These are phyloP conservation scores for Geotrichum europaeum DNA, from an alignment of 1,139 yeast genomes.

Conservation along the genomic window DNA sequence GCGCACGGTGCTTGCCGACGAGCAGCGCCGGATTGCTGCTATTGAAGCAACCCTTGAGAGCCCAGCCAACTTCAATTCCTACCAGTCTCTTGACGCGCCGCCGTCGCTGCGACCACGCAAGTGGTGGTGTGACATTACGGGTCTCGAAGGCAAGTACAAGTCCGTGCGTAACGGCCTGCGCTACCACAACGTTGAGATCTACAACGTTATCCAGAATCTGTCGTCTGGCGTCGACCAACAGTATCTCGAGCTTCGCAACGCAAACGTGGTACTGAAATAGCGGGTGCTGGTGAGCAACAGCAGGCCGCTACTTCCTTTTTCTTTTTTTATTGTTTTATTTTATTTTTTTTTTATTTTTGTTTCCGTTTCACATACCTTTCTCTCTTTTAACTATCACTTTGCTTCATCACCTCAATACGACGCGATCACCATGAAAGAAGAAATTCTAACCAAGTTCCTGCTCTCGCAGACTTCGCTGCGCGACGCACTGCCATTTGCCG, in stretches of 20 bases:
- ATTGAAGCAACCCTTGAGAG: slow-evolving; percentile 5
- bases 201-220: slow-evolving; percentile 69
- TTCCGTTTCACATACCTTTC: background rate
- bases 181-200: slow-evolving; percentile 79
- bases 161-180: slow-evolving; percentile 72
- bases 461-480: slow-evolving; percentile 22
- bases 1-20: slow-evolving; percentile 73
- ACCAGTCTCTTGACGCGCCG: slow-evolving; percentile 61
- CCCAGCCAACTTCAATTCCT: slow-evolving; percentile 15
- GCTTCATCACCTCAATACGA: background rate
- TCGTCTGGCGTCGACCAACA: slow-evolving; percentile 93
- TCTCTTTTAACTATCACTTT: background rate
- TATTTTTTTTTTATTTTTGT: background rate
- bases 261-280: slow-evolving; percentile 70
- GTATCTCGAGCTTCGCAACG: slow-evolving; percentile 79
- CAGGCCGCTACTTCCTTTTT: background rate
- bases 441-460: slow-evolving; percentile 21
- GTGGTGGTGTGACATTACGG: slow-evolving; percentile 92
- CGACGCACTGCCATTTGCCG: slow-evolving; percentile 19
- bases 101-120: slow-evolving; percentile 79
- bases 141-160: slow-evolving; percentile 71
- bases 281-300: background rate
- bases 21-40: slow-evolving; percentile 49
- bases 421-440: slow-evolving; percentile 13
- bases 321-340: background rate